Evolutionary conservation across 345 rosid species (phyloP), one percentile per base, ranked within the genome.

Genomic region (Lepidium africanum): DNA sequence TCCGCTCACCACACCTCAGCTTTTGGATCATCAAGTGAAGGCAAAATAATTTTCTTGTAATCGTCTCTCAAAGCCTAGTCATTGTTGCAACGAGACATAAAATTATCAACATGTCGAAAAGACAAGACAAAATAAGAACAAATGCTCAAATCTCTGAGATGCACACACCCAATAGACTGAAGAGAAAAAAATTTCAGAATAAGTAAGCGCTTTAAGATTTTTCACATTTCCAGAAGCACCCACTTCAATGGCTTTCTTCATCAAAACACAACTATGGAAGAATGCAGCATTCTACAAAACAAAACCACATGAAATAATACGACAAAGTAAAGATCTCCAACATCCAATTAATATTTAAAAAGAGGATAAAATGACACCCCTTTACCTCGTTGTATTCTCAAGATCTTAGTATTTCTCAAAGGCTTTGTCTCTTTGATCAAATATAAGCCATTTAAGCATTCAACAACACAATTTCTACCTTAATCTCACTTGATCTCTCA

Each of bases 361-460:
- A 27, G 37, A 5, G 2, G 25, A 23, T n/a, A n/a, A n/a, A 70
- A 62, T 55, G 78, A 19, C 81, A 94, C 99, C 87, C 53, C 83
- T 8, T 79, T 85, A 71, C 85, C 92, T 33, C 83, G 87, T 42
- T 78, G 82, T 49, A 75, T 71, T 80, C 95, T 83, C 74, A 86
- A n/a, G n/a, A 79, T 76, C 76, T 72, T 77, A 27, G 85, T 78
- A 71, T 73, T 81, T 19, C n/a, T 81, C 80, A 57, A 63, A 79
- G 10, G 86, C 84, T 79, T 71, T 84, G 42, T 87, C 90, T 76
- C 87, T 83, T 70, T 84, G 87, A 59, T 81, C 69, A 9, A 76
- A 76, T 30, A 77, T 38, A 74, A 39, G 40, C 21, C 70, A 81
- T 66, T 66, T 86, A 86, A 32, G 72, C 85, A 75, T 84, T 79